phyloP scores from a whole-genome alignment of 805 yeast species.

The Candida sanyiensis region DNA sequence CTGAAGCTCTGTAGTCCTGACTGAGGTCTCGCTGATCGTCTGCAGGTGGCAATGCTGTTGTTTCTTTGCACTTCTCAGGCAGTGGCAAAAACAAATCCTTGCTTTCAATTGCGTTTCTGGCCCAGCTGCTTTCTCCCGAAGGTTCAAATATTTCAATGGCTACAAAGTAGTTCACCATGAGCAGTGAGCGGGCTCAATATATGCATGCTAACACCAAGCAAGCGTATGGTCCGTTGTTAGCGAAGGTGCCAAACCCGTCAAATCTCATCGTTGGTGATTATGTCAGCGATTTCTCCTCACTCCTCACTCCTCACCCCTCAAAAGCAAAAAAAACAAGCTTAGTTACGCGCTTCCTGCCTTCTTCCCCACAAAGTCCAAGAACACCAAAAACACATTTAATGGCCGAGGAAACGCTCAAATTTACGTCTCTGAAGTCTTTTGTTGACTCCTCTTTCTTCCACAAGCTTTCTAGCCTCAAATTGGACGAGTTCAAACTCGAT shows the following conservation, averaged over 20 bases:
- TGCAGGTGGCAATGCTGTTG: background rate
- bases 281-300: too few relatives aligned
- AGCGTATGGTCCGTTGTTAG: too few relatives aligned
- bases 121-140: constrained; percentile 5
- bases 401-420: constrained; percentile 20
- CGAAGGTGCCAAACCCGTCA: too few relatives aligned
- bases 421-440: constrained; percentile 54
- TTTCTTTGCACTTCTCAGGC: background rate
- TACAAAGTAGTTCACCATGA: constrained; percentile 1
- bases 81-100: constrained; percentile 4
- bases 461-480: constrained; percentile 62
- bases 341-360: constrained; percentile 8
- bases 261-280: too few relatives aligned
- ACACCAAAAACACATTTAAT: background rate
- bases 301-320: too few relatives aligned
- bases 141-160: constrained; percentile 16
- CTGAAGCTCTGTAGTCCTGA: constrained; percentile 26
- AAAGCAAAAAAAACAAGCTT: background rate
- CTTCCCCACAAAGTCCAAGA: background rate
- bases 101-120: background rate
- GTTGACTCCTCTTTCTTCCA: constrained; percentile 87
- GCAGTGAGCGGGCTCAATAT: background rate
- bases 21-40: background rate
- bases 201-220: too few relatives aligned
- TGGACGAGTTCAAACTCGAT: constrained; percentile 61